Base-by-base conservation (phyloP, 495 filamentous ascomycete species). In the Penicillium canariense region DNA sequence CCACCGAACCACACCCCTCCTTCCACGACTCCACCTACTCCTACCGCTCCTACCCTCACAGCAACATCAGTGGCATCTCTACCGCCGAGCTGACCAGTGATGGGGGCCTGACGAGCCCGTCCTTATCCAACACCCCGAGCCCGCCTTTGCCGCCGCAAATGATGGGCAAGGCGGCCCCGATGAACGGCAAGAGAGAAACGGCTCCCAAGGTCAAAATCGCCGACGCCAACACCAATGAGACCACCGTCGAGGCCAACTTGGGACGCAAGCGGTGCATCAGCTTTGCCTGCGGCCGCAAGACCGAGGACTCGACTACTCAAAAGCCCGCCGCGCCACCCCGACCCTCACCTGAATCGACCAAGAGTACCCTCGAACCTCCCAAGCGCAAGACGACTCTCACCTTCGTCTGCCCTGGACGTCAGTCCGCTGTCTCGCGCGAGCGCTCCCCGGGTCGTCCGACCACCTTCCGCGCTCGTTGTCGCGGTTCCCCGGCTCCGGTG, bases 31-130 rank as follows among this genome's bases (percentile, higher is more conserved):
- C 66, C 22, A 48, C 25, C 46, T 75, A 73, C 53, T 57, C 60
- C 48, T 75, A 80, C 73, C 81, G 78, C 46, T 82, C 85, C 48
- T 92, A 91, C 48, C 85, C 87, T 42, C 86, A 85, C 62, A 90
- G 87, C 72, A 91, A 85, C 61, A 72, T 81, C 56, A 95, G 89
- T 72, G 77, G 84, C 49, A 75, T 88, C 43, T 96, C 92, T 12
- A 91, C 89, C 2, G 86, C 85, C 22, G 92, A 96, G 56, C 76
- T 96, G 48, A 96, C 90, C 25, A 96, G 91, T 70, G 94, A 96
- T 64, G 94, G 87, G 34, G 93, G 89, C 42, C 71, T 90, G 35
- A 96, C 91, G n/a, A 95, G 91, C 59, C 91, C 94, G 38, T 84
- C 90, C n/a, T 77, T 91, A 20, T 88, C 90, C 45, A 89, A 82